phyloP scores from a whole-genome alignment of 2,329 filamentous ascomycete species.

The Trichoderma harzianum region DNA sequence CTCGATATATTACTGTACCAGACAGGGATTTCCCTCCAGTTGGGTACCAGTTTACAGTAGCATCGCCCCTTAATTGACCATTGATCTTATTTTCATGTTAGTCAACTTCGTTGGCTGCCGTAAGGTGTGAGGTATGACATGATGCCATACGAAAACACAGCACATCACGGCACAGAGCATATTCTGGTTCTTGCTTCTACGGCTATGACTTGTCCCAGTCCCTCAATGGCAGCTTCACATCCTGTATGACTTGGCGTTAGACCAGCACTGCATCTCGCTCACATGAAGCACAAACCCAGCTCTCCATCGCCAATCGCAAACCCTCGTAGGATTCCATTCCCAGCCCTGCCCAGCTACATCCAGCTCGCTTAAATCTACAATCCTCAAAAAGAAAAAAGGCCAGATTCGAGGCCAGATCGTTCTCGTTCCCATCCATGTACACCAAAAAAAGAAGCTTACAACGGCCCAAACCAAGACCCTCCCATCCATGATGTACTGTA shows the following conservation, averaged over 20 bases:
- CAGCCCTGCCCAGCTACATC: not conserved
- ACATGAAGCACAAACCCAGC: not conserved
- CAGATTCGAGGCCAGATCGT: not conserved
- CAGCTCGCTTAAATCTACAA: not conserved
- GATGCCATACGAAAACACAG: not conserved
- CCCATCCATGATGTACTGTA: not conserved
- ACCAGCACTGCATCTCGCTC: not conserved
- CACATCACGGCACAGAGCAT: not conserved
- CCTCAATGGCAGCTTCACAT: not conserved
- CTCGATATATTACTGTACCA: slow-evolving; percentile 1
- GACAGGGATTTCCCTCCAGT: not conserved
- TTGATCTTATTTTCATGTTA: not conserved
- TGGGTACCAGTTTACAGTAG: not conserved
- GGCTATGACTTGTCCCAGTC: not conserved
- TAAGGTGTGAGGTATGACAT: not conserved
- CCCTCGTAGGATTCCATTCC: not conserved
- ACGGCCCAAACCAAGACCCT: not conserved
- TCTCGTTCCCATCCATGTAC: not conserved
- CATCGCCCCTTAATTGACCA: not conserved
- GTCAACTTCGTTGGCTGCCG: not conserved
- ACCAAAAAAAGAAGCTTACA: not conserved
- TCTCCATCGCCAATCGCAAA: not conserved
- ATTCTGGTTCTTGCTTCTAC: not conserved
- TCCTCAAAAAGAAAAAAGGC: not conserved
- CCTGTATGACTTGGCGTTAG: not conserved